Evolutionary conservation across 1,284 basidiomycete species (phyloP).

Genomic region (Phlebopus sp.): DNA sequence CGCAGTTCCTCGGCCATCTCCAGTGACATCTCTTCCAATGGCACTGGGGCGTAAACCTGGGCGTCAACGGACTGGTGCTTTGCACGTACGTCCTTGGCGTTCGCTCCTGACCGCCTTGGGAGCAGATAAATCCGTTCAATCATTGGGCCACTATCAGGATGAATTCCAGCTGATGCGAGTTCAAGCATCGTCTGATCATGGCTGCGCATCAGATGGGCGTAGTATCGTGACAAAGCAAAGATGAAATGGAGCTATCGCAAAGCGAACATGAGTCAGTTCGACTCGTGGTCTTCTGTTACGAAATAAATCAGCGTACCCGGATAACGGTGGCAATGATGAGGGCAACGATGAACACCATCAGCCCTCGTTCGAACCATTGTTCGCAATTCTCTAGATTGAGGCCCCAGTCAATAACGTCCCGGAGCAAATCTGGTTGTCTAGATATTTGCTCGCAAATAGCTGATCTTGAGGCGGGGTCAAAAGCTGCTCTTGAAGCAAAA

Average conservation of each 20-base stretch:
- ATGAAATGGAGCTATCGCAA: conserved; percentile 63
- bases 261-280: conserved; percentile 3
- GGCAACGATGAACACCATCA: conserved; percentile 53
- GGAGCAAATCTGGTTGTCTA: conserved; percentile 68
- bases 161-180: not conserved
- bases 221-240: conserved; percentile 63
- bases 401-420: conserved; percentile 66
- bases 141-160: conserved; percentile 2
- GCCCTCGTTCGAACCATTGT: conserved; percentile 67
- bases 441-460: conserved; percentile 70
- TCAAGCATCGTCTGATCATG: conserved; percentile 26
- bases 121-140: conserved; percentile 59
- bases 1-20: conserved; percentile 43
- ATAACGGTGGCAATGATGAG: conserved; percentile 62
- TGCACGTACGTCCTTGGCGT: conserved; percentile 13
- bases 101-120: conserved; percentile 31
- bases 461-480: conserved; percentile 53
- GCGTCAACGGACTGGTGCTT: conserved; percentile 36
- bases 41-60: conserved; percentile 63
- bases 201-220: conserved; percentile 48
- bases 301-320: conserved; percentile 45
- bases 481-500: conserved; percentile 55
- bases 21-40: conserved; percentile 51
- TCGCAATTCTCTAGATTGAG: conserved; percentile 76
- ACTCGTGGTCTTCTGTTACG: not conserved